Evolutionary conservation across 345 rosid species (phyloP), one percentile per base, ranked within the genome.

Genomic region (Stellera chamaejasme): DNA sequence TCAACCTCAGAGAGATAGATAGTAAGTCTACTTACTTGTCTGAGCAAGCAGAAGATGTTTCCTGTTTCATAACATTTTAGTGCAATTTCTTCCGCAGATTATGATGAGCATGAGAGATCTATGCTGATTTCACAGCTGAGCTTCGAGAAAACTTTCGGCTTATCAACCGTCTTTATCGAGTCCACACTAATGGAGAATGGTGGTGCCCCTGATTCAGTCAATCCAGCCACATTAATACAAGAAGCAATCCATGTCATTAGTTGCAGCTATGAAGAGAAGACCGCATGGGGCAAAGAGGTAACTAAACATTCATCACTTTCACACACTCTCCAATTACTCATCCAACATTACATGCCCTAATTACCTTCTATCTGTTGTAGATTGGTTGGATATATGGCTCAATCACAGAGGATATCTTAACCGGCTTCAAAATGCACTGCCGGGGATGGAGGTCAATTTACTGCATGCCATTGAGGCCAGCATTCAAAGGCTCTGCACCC

Each of bases 301-400:
- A 56, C 43, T 13, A 15, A 60, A 0, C 23, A 19, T 27, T 61
- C 39, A 32, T 50, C 13, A 39, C 64, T 10, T 47, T 57, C 25
- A 10, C 12, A 15, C 27, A 26, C 42, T 26, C 23, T 19, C 23
- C 27, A 23, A 43, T 43, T 10, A 19, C 5, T 28, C 14, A 27
- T 28, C 11, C 49, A 48, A 47, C 36, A 27, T 45, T 56, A 41
- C 45, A 13, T 25, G 26, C 7, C 9, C 27, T 45, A 14, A 45
- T 23, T 49, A 53, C 5, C 16, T 13, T 53, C 26, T 13, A 27
- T 63, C 48, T 67, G 11, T 66, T 52, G 44, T 73, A 93, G 99
- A 93, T 93, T 13, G 99, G 97, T 41, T 93, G 99, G 99, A 93
- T 93, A 53, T 93, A 93, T 2, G 99, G 99, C 41, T 86, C 99